These are phyloP conservation scores for Juncus effusus DNA, from an alignment of 176 grass and related monocot genomes.

Conservation along the genomic window DNA sequence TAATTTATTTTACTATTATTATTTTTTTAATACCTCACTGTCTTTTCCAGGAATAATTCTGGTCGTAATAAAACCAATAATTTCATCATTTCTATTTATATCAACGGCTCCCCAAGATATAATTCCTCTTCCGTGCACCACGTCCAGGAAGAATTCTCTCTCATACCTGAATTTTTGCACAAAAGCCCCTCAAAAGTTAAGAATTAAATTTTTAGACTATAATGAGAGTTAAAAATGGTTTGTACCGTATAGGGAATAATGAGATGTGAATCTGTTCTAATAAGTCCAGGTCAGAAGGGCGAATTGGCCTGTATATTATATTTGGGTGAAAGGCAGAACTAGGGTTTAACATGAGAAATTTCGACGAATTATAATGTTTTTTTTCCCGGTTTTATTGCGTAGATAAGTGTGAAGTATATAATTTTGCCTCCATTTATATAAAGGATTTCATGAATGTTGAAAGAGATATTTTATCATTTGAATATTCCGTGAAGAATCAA, in stretches of 20 bases:
- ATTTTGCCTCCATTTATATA: constrained; percentile 1
- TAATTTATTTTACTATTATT: constrained; percentile 2
- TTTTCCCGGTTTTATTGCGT: neutral
- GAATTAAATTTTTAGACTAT: constrained; percentile 15
- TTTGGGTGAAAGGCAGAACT: constrained; percentile 56
- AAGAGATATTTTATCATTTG: no score
- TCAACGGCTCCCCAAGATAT: constrained; percentile 92
- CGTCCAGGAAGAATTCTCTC: constrained; percentile 93
- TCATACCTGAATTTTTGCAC: constrained; percentile 57
- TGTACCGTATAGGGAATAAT: constrained; percentile 87
- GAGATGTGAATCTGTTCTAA: constrained; percentile 85
- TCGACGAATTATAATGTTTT: constrained; percentile 14
- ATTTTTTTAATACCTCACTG: constrained; percentile 57
- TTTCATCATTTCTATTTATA: constrained; percentile 61
- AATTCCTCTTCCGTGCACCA: constrained; percentile 77
- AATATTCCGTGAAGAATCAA: no score
- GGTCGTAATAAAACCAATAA: constrained; percentile 90
- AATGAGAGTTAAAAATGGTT: constrained; percentile 9
- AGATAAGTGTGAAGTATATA: neutral
- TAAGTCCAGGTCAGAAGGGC: constrained; percentile 77
- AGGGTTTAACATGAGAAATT: constrained; percentile 91
- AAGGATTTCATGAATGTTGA: neutral
- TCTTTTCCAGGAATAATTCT: constrained; percentile 74
- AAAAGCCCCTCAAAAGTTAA: constrained; percentile 2
- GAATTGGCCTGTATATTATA: constrained; percentile 83